These are phyloP conservation scores for Brassica cretica DNA, from an alignment of 345 rosid genomes.

Conservation along the genomic window DNA sequence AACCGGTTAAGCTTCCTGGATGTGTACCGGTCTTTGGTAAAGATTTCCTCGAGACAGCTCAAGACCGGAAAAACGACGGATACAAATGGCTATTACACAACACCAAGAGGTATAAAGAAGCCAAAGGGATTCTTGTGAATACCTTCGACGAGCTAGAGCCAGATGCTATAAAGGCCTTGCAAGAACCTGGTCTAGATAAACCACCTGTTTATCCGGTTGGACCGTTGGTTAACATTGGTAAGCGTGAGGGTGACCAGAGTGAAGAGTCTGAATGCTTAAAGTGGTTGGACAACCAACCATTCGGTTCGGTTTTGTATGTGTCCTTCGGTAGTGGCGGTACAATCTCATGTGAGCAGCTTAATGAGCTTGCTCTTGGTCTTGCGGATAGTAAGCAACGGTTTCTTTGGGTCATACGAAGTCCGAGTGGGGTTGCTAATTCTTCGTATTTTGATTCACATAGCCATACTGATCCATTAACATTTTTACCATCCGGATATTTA, in stretches of 20 bases:
- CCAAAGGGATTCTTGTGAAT: conserved; percentile 64
- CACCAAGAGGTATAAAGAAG: conserved; percentile 48
- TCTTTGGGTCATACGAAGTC: conserved; percentile 78
- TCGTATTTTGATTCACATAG: conserved; percentile 52
- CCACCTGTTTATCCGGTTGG: conserved; percentile 75
- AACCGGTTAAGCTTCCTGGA: conserved; percentile 62
- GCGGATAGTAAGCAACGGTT: conserved; percentile 75
- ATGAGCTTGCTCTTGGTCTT: conserved; percentile 75
- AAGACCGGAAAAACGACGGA: conserved; percentile 63
- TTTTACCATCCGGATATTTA: conserved; percentile 63
- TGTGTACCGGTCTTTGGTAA: conserved; percentile 53
- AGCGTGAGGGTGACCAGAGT: not conserved
- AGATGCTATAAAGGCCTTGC: conserved; percentile 44
- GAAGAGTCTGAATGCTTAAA: conserved; percentile 48
- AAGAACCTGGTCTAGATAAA: conserved; percentile 41
- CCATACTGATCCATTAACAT: conserved; percentile 50
- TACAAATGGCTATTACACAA: conserved; percentile 61
- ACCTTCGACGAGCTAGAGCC: conserved; percentile 59
- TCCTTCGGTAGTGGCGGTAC: conserved; percentile 93
- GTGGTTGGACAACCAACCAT: conserved; percentile 84
- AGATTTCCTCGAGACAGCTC: conserved; percentile 58
- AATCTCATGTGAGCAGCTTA: conserved; percentile 58
- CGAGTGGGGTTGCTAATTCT: conserved; percentile 53
- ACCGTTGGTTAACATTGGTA: conserved; percentile 53
- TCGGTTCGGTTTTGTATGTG: conserved; percentile 68